These are phyloP conservation scores for Nicotiana obtusifolia DNA, from an alignment of 257 asterid species.

Conservation along the genomic window DNA sequence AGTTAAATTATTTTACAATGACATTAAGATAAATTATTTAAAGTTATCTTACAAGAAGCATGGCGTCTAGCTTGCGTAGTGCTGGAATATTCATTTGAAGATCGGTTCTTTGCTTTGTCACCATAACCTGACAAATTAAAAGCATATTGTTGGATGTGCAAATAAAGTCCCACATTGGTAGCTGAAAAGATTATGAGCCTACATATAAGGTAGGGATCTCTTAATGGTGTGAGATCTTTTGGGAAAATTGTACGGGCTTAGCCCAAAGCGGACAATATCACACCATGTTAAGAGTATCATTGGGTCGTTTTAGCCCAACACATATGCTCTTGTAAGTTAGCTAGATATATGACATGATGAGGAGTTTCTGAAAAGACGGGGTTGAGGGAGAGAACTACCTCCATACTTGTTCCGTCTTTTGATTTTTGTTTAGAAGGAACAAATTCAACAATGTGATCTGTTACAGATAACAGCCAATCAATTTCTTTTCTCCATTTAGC, in stretches of 20 bases:
- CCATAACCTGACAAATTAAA: constrained; percentile 53
- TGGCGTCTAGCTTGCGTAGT: constrained; percentile 66
- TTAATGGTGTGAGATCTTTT: too few species aligned
- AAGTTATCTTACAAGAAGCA: constrained; percentile 91
- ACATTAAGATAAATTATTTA: too few species aligned
- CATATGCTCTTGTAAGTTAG: neutral
- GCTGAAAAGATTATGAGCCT: too few species aligned
- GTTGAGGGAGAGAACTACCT: constrained; percentile 35
- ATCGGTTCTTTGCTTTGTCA: constrained; percentile 66
- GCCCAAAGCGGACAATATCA: too few species aligned
- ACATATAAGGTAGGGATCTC: too few species aligned
- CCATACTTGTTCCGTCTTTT: constrained; percentile 70
- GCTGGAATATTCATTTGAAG: constrained; percentile 86
- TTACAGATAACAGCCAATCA: constrained; percentile 85
- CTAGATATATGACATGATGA: neutral
- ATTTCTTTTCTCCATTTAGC: constrained; percentile 83
- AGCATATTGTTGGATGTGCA: too few species aligned
- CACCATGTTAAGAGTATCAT: too few species aligned
- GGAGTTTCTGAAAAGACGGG: neutral
- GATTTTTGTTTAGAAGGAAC: constrained; percentile 70
- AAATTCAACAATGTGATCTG: constrained; percentile 85
- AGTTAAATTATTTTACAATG: neutral
- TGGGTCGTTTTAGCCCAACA: neutral
- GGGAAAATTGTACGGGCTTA: too few species aligned
- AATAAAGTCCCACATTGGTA: too few species aligned